Conservation (phyloP, 768 basidiomycete species). For the Lepiota brunneoincarnata region DNA sequence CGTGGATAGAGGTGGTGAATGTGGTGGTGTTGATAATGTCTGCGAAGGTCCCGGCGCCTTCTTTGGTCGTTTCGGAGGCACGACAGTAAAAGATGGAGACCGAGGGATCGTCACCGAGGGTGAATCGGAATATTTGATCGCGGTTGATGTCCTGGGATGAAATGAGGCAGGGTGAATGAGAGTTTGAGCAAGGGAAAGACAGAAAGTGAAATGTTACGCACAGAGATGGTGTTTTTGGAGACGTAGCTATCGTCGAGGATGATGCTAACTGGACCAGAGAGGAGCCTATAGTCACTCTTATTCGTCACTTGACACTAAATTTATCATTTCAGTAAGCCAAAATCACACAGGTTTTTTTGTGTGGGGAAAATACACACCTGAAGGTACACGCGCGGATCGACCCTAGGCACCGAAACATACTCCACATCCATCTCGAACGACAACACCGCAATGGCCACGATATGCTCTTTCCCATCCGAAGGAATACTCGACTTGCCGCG, state of each 20-base stretch:
- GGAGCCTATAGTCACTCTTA: conserved; percentile 51
- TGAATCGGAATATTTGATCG: conserved; percentile 51
- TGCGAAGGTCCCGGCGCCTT: conserved; percentile 38
- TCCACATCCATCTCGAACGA: conserved; percentile 43
- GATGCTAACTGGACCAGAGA: conserved; percentile 53
- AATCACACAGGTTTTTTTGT: too few species aligned
- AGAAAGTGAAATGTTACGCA: conserved; percentile 19
- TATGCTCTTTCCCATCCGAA: conserved; percentile 52
- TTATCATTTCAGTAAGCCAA: background rate
- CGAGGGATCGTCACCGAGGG: conserved; percentile 47
- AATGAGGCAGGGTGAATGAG: background rate
- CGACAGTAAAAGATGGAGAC: conserved; percentile 45
- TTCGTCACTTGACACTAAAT: conserved; percentile 50
- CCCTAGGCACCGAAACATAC: conserved; percentile 49
- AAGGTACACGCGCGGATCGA: conserved; percentile 47
- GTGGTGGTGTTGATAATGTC: conserved; percentile 43
- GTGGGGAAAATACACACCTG: conserved; percentile 32
- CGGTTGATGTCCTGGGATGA: conserved; percentile 40
- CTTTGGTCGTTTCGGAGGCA: conserved; percentile 31
- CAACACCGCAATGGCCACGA: conserved; percentile 48
- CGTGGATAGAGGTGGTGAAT: conserved; percentile 41
- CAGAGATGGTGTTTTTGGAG: conserved; percentile 44
- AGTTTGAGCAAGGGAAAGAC: background rate
- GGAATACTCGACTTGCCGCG: conserved; percentile 49
- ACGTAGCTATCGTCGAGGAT: conserved; percentile 58